These are phyloP conservation scores for Alternaria infectoria DNA, from an alignment of 2,329 filamentous ascomycete species.

Conservation along the genomic window DNA sequence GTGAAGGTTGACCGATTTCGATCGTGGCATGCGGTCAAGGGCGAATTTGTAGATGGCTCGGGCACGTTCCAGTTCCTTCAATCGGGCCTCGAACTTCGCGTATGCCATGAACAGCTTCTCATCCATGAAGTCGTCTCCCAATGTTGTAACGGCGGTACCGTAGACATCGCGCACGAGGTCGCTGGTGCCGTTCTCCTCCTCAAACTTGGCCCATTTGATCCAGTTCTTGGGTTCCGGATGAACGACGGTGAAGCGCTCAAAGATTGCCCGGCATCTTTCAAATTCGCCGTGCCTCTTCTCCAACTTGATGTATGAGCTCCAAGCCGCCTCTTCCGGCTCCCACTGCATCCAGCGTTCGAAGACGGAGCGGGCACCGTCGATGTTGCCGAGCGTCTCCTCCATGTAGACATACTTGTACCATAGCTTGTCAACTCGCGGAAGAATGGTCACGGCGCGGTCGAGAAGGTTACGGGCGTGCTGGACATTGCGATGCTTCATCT, in stretches of 20 bases:
- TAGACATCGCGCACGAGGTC: constrained; percentile 93
- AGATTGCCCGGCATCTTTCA: constrained; percentile 87
- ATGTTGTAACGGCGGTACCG: constrained; percentile 81
- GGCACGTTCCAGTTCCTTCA: constrained; percentile 94
- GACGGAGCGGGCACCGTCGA: constrained; percentile 88
- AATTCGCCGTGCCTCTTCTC: constrained; percentile 95
- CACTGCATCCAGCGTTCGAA: constrained; percentile 99
- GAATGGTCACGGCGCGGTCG: constrained; percentile 89
- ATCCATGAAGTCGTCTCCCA: constrained; percentile 95
- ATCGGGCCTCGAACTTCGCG: constrained; percentile 89
- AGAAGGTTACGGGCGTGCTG: constrained; percentile 95
- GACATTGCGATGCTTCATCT: constrained; percentile 81
- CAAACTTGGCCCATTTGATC: constrained; percentile 98
- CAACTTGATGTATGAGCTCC: constrained; percentile 94
- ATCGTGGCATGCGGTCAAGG: constrained; percentile 86
- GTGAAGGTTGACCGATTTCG: constrained; percentile 82
- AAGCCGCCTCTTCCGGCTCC: constrained; percentile 95
- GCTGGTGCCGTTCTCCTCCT: constrained; percentile 92
- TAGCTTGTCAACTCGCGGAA: constrained; percentile 91
- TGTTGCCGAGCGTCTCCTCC: constrained; percentile 96
- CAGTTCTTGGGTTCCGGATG: constrained; percentile 2
- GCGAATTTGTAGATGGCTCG: constrained; percentile 97
- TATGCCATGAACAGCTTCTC: constrained; percentile 96
- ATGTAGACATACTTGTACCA: constrained; percentile 99
- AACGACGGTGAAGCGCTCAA: constrained; percentile 86